These are phyloP conservation scores for Amphirosellinia nigrospora DNA, from an alignment of 495 filamentous ascomycete genomes.

Conservation along the genomic window DNA sequence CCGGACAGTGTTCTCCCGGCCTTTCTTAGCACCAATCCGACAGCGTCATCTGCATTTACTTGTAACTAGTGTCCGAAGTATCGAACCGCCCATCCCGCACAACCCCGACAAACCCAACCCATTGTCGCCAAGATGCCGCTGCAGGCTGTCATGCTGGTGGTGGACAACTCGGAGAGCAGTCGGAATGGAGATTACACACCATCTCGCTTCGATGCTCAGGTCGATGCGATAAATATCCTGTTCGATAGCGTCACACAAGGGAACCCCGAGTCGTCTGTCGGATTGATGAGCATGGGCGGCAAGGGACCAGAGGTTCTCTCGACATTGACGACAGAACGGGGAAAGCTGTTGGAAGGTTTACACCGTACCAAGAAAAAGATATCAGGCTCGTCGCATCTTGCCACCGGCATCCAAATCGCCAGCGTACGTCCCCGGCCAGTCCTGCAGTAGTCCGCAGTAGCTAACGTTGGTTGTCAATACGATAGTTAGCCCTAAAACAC, in stretches of 20 bases:
- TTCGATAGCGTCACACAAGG: conserved; percentile 92
- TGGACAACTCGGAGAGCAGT: conserved; percentile 98
- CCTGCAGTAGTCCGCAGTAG: neutral
- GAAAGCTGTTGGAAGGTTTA: conserved; percentile 90
- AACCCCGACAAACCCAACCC: neutral
- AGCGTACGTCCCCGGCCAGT: conserved; percentile 66
- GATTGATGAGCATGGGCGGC: conserved; percentile 98
- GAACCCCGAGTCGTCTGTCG: conserved; percentile 95
- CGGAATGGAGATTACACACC: conserved; percentile 96
- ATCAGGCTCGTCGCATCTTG: conserved; percentile 80
- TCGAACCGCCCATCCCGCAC: neutral
- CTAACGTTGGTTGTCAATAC: conserved; percentile 26
- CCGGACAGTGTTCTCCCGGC: neutral
- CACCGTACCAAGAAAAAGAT: conserved; percentile 98
- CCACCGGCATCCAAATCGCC: conserved; percentile 93
- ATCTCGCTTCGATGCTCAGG: conserved; percentile 92
- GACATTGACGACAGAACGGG: conserved; percentile 92
- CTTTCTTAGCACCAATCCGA: neutral
- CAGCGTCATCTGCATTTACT: neutral
- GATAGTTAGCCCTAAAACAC: conserved; percentile 94
- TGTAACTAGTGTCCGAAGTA: neutral
- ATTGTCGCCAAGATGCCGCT: conserved; percentile 59
- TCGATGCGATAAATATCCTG: conserved; percentile 92
- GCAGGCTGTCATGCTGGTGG: conserved; percentile 72
- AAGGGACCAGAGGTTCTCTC: conserved; percentile 95